Evolutionary conservation across 352 stramenopile genomes (phyloP), one percentile per base, ranked within the genome.

Genomic region (Phytophthora tubulina): DNA sequence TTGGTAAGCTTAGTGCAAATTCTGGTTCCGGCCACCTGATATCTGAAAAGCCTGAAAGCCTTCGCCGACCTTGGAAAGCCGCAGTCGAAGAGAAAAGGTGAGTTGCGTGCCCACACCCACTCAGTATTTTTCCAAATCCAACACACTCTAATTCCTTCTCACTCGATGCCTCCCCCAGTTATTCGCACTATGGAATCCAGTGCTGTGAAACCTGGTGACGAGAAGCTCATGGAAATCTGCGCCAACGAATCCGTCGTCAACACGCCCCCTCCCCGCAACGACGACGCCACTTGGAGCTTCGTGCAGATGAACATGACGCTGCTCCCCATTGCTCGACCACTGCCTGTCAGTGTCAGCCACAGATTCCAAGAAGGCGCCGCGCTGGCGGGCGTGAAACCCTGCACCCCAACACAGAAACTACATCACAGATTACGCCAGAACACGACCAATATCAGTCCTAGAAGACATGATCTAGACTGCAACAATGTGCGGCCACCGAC

Each of bases 231-330:
- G 70, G 65, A 76, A 7, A 35, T 73, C 30, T 67, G 56, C 56
- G 41, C 52, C 58, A 61, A 66, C 21, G 59, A 75, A 53, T 7
- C 62, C 3, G 49, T 67, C 32, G 38, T 54, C 39, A 55, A 41
- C 13, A 32, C 62, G 30, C 65, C 55, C n/a, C 35, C 50, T 3
- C 7, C 49, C 36, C 57, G 58, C 38, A 70, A 46, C 31, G 64
- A 73, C 35, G 67, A 33, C 35, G 45, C 80, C 13, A 88, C 85
- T 13, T 95, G 87, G 87, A 95, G 63, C 67, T 95, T 95, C 56
- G 87, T 95, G 39, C 85, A 93, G 74, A 95, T 95, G 87, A 95
- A 95, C 68, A 95, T 93, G 87, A 85, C 79, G 51, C 73, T 95
- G 45, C 65, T 95, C 38, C 87, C 87, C 3, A 95, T 95, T 60